Base-by-base conservation (phyloP, 2,329 filamentous ascomycete species). In the Neofusicoccum sp. region DNA sequence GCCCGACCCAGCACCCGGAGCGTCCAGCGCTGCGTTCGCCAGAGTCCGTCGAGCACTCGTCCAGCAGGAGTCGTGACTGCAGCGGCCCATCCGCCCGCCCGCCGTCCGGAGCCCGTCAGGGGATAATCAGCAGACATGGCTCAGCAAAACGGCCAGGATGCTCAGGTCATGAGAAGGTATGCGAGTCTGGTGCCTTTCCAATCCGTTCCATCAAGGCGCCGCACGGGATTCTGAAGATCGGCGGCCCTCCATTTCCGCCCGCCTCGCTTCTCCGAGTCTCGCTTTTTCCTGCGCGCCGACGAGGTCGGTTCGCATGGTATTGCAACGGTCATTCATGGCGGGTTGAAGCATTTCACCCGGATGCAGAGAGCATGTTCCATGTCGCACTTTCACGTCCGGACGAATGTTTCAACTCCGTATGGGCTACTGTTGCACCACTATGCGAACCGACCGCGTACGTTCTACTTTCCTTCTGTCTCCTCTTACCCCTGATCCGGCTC, bases 111-210 rank as follows among this genome's bases (percentile, higher is more conserved):
- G 40, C 41, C 31, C 54, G 31, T 47, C 47, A 60, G 36, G 58
- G 47, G 38, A 53, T 41, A 36, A 41, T 60, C 58, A 36, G 47
- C 47, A 43, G 48, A 47, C 41, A 61, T 61, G 59, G 59, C 59
- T 40, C 49, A 56, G 45, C 59, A 57, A 61, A 56, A 61, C 34
- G 51, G 43, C 43, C 47, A 54, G 38, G 59, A 61, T 47, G 59
- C 59, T 57, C 59, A 61, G 41, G 59, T 61, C 43, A 61, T 61
- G 59, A 54, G 59, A 48, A 61, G 59, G 59, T 61, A 57, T 30
- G 59, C 45, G 16, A 53, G 33, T 20, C 38, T 38, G 36, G 51
- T 56, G 51, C 38, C 41, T 56, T 56, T 41, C 38, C 51, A 56
- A 30, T 33, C 51, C 41, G 51, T 56, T 56, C 30, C 51, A 43